Percentiles rank a stretch among this genome's conserved stretches.
Conservation (phyloP, 257 asterid genomes). For the Osmanthus fragrans region DNA sequence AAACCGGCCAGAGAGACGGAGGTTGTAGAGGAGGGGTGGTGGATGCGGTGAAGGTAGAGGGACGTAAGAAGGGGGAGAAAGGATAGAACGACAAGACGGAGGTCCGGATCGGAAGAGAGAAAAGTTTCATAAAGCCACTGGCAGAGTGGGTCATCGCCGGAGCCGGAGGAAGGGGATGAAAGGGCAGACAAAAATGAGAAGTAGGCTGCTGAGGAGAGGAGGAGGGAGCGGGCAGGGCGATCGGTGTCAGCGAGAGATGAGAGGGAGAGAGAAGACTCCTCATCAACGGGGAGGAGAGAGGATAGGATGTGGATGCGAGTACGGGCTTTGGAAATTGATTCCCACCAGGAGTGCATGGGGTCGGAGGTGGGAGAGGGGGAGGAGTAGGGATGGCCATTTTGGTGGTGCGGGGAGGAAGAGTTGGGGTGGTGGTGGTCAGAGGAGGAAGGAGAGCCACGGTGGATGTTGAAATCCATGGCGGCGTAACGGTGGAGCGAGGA, state of each 20-base stretch:
- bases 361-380: constrained; percentile 32
- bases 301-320: constrained; percentile 83
- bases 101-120: constrained; percentile 69
- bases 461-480: constrained; percentile 64
- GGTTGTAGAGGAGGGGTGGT: constrained; percentile 40
- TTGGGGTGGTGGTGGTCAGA: constrained; percentile 36
- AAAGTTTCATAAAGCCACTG: constrained; percentile 96
- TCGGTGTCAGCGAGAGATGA: constrained; percentile 84
- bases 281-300: constrained; percentile 49
- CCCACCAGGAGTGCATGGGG: constrained; percentile 96
- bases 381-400: constrained; percentile 31
- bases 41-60: constrained; percentile 69
- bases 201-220: constrained; percentile 75
- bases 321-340: constrained; percentile 94
- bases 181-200: constrained; percentile 56
- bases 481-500: constrained; percentile 4
- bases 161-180: constrained; percentile 60
- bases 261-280: constrained; percentile 34
- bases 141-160: constrained; percentile 76
- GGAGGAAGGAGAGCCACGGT: constrained; percentile 65
- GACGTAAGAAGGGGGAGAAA: constrained; percentile 65
- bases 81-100: constrained; percentile 80
- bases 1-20: constrained; percentile 68
- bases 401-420: constrained; percentile 25
- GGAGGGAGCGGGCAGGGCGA: constrained; percentile 89